These are phyloP conservation scores for Oemleria cerasiformis DNA, from an alignment of 306 rosid genomes.

Conservation along the genomic window DNA sequence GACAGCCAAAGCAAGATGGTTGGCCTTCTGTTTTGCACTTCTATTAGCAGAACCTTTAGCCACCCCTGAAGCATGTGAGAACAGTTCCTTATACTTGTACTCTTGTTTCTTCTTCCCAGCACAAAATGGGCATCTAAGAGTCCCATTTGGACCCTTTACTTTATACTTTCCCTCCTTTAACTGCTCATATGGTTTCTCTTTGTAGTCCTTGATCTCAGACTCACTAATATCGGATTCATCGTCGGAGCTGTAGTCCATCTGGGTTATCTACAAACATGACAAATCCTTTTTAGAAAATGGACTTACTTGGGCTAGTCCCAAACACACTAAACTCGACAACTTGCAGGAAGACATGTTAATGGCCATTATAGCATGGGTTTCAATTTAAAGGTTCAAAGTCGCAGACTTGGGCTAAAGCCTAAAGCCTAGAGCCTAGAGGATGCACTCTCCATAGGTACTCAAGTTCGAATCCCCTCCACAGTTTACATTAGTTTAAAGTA, in stretches of 20 bases:
- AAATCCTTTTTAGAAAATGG: background rate
- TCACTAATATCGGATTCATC: slow-evolving; percentile 93
- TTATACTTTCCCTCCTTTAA: slow-evolving; percentile 53
- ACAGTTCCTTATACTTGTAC: slow-evolving; percentile 75
- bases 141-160: slow-evolving; percentile 64
- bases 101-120: slow-evolving; percentile 95
- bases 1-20: slow-evolving; percentile 86
- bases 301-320: background rate
- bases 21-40: slow-evolving; percentile 71
- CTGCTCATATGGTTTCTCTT: slow-evolving; percentile 71
- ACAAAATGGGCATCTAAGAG: slow-evolving; percentile 89
- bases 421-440: background rate
- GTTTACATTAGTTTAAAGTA: too few relatives aligned
- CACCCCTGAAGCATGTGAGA: slow-evolving; percentile 92
- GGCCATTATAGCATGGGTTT: background rate
- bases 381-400: background rate
- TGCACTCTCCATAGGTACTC: too few relatives aligned
- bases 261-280: background rate
- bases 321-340: background rate
- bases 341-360: background rate
- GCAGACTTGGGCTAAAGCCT: background rate
- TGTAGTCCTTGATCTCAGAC: slow-evolving; percentile 73
- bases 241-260: slow-evolving; percentile 68
- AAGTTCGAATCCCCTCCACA: too few relatives aligned
- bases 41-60: slow-evolving; percentile 92